phyloP scores from a whole-genome alignment of 106 monocot genomes.

The Acorus gramineus region DNA sequence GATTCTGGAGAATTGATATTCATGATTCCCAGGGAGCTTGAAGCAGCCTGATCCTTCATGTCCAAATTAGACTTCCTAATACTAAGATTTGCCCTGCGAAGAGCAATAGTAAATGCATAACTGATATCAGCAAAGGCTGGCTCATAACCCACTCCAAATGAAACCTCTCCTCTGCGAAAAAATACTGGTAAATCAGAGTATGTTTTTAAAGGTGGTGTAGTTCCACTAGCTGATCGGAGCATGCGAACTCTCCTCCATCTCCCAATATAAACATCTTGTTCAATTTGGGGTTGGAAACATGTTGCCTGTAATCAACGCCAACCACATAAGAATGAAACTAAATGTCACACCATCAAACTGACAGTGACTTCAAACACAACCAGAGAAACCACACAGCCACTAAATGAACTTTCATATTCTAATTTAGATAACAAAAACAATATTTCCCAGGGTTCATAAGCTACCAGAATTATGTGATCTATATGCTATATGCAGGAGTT shows the following conservation, averaged over 20 bases:
- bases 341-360: no score
- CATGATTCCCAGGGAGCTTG: not conserved
- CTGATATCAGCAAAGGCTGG: slow-evolving; percentile 95
- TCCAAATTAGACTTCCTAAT: slow-evolving; percentile 17
- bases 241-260: slow-evolving; percentile 85
- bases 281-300: slow-evolving; percentile 87
- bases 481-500: no score
- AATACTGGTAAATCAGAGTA: slow-evolving; percentile 68
- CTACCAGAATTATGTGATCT: no score
- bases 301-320: slow-evolving; percentile 57
- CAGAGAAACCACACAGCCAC: no score
- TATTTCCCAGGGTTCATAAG: no score
- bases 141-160: slow-evolving; percentile 94
- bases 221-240: slow-evolving; percentile 95
- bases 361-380: no score
- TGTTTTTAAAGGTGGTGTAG: slow-evolving; percentile 85
- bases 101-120: slow-evolving; percentile 91
- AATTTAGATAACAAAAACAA: no score
- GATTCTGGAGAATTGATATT: slow-evolving; percentile 8
- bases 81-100: slow-evolving; percentile 83
- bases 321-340: not conserved
- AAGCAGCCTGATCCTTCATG: slow-evolving; percentile 3
- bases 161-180: slow-evolving; percentile 77
- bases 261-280: slow-evolving; percentile 87
- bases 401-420: no score